Percentiles rank a stretch among this genome's conserved stretches.
These are phyloP conservation scores for Saccharomycopsis guyanensis DNA, from an alignment of 805 yeast species.

Conservation along the genomic window DNA sequence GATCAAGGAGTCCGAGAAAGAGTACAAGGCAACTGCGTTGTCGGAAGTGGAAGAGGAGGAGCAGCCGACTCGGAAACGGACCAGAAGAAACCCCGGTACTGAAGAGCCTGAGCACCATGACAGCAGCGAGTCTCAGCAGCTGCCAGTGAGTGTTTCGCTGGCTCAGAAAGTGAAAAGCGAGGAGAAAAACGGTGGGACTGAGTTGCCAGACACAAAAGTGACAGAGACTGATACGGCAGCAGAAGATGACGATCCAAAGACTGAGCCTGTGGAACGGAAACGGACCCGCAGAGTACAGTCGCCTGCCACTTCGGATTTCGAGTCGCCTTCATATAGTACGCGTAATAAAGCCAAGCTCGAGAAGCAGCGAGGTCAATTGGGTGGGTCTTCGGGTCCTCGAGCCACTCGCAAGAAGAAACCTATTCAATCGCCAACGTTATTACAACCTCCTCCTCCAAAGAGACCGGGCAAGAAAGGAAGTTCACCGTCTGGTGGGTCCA, in stretches of 20 bases:
- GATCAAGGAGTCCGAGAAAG: slow-evolving; percentile 49
- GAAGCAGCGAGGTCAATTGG: background rate
- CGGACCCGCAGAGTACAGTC: background rate
- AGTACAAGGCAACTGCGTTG: slow-evolving; percentile 34
- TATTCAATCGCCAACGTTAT: background rate
- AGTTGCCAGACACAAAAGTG: background rate
- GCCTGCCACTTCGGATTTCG: background rate
- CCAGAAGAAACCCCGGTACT: background rate
- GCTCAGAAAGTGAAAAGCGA: background rate
- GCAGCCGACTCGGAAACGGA: slow-evolving; percentile 1
- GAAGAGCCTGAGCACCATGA: background rate
- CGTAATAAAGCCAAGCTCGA: too few relatives aligned
- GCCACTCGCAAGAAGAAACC: background rate
- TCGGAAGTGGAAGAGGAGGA: slow-evolving; percentile 11
- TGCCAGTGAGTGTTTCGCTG: background rate
- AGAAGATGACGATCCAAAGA: background rate
- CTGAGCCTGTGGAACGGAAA: background rate
- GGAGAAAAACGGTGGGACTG: background rate
- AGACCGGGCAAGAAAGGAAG: background rate
- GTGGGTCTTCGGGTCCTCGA: background rate
- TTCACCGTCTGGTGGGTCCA: background rate
- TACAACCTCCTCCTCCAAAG: background rate
- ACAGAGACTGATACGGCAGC: background rate
- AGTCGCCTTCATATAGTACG: background rate
- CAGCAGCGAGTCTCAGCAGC: background rate